Conservation (phyloP, 2,329 filamentous ascomycete species). For the Albifimbria verrucaria region DNA sequence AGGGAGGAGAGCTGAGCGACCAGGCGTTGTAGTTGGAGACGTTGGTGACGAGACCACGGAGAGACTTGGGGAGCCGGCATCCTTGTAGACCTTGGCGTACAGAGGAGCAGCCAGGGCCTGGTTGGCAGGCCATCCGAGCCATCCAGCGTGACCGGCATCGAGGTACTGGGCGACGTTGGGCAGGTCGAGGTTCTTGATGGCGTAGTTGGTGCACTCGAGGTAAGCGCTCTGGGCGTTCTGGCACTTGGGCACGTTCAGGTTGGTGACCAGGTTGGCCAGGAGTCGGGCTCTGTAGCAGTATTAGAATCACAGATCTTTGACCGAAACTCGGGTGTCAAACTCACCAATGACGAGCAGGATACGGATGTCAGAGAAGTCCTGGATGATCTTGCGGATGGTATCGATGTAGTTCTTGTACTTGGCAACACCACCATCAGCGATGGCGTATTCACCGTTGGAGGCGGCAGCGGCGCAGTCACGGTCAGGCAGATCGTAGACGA, state of each 20-base stretch:
- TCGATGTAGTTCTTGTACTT: conserved; percentile 57
- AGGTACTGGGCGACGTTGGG: conserved; percentile 57
- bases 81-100: conserved; percentile 45
- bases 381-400: conserved; percentile 37
- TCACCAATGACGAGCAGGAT: conserved; percentile 42
- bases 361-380: conserved; percentile 40
- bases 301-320: background rate
- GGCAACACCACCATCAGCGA: conserved; percentile 46
- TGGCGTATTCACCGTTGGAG: conserved; percentile 53
- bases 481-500: conserved; percentile 57
- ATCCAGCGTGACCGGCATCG: conserved; percentile 56
- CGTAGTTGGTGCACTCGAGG: conserved; percentile 47
- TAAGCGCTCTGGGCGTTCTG: conserved; percentile 44
- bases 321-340: conserved; percentile 2
- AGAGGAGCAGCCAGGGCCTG: conserved; percentile 44
- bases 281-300: conserved; percentile 47
- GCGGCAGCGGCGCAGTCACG: conserved; percentile 56
- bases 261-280: conserved; percentile 59
- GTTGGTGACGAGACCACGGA: conserved; percentile 56
- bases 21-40: conserved; percentile 57
- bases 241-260: conserved; percentile 49
- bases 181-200: conserved; percentile 48
- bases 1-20: conserved; percentile 36
- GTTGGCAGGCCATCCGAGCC: conserved; percentile 57
- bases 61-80: conserved; percentile 44